phyloP scores from a whole-genome alignment of 2,329 filamentous ascomycete genomes.

The Lecanicillium sp. region DNA sequence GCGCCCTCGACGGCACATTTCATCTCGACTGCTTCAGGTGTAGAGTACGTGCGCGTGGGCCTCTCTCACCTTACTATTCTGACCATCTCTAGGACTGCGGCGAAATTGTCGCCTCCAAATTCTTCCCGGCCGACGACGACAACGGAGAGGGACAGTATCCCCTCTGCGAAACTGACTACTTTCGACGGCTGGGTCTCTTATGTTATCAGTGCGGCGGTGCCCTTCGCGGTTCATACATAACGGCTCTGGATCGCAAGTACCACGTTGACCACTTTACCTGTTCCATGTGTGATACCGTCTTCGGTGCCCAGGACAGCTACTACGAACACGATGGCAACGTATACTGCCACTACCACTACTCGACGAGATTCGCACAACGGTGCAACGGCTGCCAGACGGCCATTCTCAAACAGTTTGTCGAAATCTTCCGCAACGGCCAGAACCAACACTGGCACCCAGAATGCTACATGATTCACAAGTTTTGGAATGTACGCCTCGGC shows the following conservation, averaged over 20 bases:
- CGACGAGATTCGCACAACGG: constrained; percentile 89
- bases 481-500: constrained; percentile 92
- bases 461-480: constrained; percentile 99
- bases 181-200: constrained; percentile 81
- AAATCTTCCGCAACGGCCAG: constrained; percentile 95
- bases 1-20: constrained; percentile 87
- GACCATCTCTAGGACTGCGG: constrained; percentile 69
- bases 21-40: constrained; percentile 98
- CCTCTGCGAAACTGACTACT: constrained; percentile 96
- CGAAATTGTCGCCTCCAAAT: constrained; percentile 95
- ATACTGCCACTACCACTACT: constrained; percentile 98
- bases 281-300: constrained; percentile 94
- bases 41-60: too few relatives aligned
- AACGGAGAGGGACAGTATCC: constrained; percentile 83
- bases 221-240: constrained; percentile 94
- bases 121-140: constrained; percentile 94
- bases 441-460: constrained; percentile 99
- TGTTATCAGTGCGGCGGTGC: constrained; percentile 91
- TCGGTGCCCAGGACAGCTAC: constrained; percentile 96
- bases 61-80: too few relatives aligned
- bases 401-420: constrained; percentile 97
- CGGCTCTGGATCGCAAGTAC: constrained; percentile 94
- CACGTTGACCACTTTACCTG: constrained; percentile 99
- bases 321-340: constrained; percentile 96
- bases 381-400: constrained; percentile 97